Base-by-base conservation (phyloP, 2,329 filamentous ascomycete genomes). In the Esteya vermicola region DNA sequence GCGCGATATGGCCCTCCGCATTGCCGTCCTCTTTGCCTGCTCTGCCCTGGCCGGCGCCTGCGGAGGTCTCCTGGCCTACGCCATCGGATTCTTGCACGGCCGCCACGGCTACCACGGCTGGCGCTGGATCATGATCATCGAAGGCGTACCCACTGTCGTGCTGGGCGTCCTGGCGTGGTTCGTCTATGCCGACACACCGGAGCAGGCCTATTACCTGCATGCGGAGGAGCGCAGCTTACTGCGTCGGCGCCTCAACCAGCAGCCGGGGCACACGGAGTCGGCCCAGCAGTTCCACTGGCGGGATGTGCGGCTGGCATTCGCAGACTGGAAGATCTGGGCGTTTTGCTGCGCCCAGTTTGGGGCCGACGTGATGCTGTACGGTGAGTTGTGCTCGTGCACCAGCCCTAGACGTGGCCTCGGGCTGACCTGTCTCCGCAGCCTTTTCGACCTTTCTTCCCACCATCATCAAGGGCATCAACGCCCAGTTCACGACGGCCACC, bases 381-480 rank as follows among this genome's bases (percentile, higher is more conserved):
- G 67, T 38, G n/a, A n/a, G n/a, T n/a, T n/a, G n/a, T n/a, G n/a
- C n/a, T n/a, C n/a, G n/a, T n/a, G n/a, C n/a, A n/a, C n/a, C n/a
- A n/a, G n/a, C n/a, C n/a, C n/a, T n/a, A n/a, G n/a, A n/a, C n/a
- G n/a, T n/a, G n/a, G n/a, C n/a, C n/a, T n/a, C n/a, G n/a, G n/a
- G n/a, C n/a, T n/a, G n/a, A n/a, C n/a, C n/a, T n/a, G n/a, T n/a
- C n/a, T n/a, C n/a, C n/a, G 12, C 18, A 68, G 80, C 81, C 6
- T 86, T 77, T 55, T 80, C 75, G 37, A 85, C 80, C 0, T 88
- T 88, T 52, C 59, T 89, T 33, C 83, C 83, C 0, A 85, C 81
- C 5, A 88, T 89, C 48, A 85, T 89, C 55, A 64, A 72, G 32
- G 75, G 70, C 4, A 70, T 88, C 39, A 78, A 80, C 4, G 44